Conservation (phyloP, 2,329 filamentous ascomycete genomes). For the Tolypocladium tundrense region DNA sequence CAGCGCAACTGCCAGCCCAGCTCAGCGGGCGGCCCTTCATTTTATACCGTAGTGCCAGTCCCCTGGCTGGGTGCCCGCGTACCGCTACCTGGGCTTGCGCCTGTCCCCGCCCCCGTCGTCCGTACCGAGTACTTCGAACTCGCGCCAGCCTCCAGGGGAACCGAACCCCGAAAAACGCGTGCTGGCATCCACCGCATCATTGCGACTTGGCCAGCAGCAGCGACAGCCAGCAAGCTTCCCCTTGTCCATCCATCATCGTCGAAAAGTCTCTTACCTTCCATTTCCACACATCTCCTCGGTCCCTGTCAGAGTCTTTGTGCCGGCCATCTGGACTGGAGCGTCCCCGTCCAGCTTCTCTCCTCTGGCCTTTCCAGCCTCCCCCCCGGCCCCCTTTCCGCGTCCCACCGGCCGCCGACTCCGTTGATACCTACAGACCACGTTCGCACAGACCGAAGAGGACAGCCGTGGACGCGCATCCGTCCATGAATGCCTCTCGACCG, state of each 20-base stretch:
- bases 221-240: constrained; percentile 5
- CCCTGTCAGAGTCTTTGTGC: neutral
- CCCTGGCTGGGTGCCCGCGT: neutral
- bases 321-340: neutral
- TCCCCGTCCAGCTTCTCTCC: neutral
- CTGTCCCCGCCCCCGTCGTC: neutral
- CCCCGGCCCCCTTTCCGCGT: neutral
- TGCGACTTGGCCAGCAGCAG: neutral
- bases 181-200: constrained; percentile 14
- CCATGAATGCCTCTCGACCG: constrained; percentile 18
- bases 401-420: neutral
- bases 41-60: neutral
- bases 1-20: neutral
- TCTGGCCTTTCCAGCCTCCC: neutral
- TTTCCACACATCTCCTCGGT: neutral
- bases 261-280: neutral
- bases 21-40: neutral
- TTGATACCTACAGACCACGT: neutral
- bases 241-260: constrained; percentile 7
- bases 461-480: constrained; percentile 11
- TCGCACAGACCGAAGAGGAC: neutral
- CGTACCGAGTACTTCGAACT: neutral
- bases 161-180: constrained; percentile 15
- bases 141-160: neutral
- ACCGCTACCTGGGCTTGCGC: neutral